These are phyloP conservation scores for Zoysia matrella DNA, from an alignment of 202 grass and related monocot species.

Conservation along the genomic window DNA sequence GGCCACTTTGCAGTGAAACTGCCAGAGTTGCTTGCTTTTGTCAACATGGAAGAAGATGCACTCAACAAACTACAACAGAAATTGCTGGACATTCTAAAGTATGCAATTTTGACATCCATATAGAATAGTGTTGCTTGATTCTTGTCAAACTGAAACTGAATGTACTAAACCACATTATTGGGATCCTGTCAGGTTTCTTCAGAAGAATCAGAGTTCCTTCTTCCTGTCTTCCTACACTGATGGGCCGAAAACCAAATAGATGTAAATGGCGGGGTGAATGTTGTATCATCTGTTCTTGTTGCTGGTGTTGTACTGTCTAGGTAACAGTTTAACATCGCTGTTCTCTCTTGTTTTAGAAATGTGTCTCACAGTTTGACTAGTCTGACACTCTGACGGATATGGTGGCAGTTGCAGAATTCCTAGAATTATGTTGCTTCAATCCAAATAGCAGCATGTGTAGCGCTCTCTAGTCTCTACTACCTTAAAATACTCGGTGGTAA, in stretches of 20 bases:
- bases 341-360: slow-evolving; percentile 15
- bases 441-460: not conserved
- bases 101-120: slow-evolving; percentile 31
- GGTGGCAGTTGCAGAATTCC: not conserved
- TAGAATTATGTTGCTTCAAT: not conserved
- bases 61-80: slow-evolving; percentile 82
- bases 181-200: slow-evolving; percentile 70
- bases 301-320: slow-evolving; percentile 29
- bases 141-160: slow-evolving; percentile 3
- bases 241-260: slow-evolving; percentile 48
- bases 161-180: not conserved
- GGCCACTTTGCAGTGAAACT: slow-evolving; percentile 74
- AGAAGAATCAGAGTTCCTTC: slow-evolving; percentile 86
- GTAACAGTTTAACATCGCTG: too few relatives aligned
- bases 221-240: slow-evolving; percentile 65
- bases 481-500: too few relatives aligned
- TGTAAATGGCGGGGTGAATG: slow-evolving; percentile 18
- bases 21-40: slow-evolving; percentile 84
- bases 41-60: slow-evolving; percentile 94
- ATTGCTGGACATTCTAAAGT: slow-evolving; percentile 93
- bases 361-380: not conserved
- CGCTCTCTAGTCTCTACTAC: too few relatives aligned
- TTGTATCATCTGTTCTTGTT: slow-evolving; percentile 6
- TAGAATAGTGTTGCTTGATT: not conserved
- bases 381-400: not conserved